Percentiles rank a stretch among this genome's conserved stretches.
Evolutionary conservation across 345 rosid genomes (phyloP).

Genomic region (Salix caprea): DNA sequence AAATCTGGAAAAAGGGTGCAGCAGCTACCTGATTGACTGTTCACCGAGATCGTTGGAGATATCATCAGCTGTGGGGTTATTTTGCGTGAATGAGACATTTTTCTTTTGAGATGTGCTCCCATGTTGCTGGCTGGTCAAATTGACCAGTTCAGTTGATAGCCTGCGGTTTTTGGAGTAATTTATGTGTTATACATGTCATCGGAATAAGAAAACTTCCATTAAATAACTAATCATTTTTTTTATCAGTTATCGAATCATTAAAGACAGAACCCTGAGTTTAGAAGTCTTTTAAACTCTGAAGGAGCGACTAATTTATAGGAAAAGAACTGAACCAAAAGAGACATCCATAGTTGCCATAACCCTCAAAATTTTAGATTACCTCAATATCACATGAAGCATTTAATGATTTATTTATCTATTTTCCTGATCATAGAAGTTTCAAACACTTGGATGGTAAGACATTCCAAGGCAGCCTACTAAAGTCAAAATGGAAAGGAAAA

Average conservation of each 20-base stretch:
- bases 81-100: slow-evolving; percentile 32
- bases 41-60: slow-evolving; percentile 32
- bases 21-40: slow-evolving; percentile 39
- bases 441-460: too few species aligned
- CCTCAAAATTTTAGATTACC: neutral
- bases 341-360: neutral
- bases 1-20: neutral
- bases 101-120: slow-evolving; percentile 35
- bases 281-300: neutral
- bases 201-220: neutral
- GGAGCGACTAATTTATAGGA: neutral
- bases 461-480: too few species aligned
- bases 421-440: too few species aligned
- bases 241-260: neutral
- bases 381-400: neutral
- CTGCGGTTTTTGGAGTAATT: slow-evolving; percentile 26
- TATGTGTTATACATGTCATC: neutral
- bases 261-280: neutral
- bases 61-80: slow-evolving; percentile 25
- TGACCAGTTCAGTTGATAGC: slow-evolving; percentile 49
- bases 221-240: neutral
- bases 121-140: slow-evolving; percentile 38
- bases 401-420: neutral
- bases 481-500: too few species aligned
- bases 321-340: neutral